Percentiles rank a stretch among this genome's conserved stretches.
These are phyloP conservation scores for Suillus plorans DNA, from an alignment of 768 basidiomycete genomes.

Conservation along the genomic window DNA sequence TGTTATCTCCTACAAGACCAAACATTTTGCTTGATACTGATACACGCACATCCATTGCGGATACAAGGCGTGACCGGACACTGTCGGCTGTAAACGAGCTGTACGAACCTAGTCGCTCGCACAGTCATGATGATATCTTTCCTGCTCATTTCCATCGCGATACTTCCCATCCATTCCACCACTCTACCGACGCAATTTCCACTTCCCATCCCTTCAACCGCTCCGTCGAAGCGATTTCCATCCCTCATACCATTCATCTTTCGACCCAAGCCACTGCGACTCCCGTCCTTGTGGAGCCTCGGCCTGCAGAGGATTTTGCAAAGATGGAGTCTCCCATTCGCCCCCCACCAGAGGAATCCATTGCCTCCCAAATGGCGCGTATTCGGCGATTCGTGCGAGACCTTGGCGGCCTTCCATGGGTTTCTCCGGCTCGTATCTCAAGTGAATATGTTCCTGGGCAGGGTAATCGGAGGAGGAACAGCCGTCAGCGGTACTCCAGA, in stretches of 20 bases:
- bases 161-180: not conserved
- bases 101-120: slow-evolving; percentile 2
- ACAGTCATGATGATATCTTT: not conserved
- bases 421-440: slow-evolving; percentile 44
- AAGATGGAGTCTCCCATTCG: slow-evolving; percentile 48
- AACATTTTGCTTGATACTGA: slow-evolving; percentile 2
- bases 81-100: not conserved
- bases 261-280: slow-evolving; percentile 25
- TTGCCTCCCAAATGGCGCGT: slow-evolving; percentile 36
- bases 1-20: not conserved
- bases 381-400: slow-evolving; percentile 36
- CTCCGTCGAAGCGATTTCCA: not conserved
- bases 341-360: slow-evolving; percentile 34
- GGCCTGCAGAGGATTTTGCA: slow-evolving; percentile 45
- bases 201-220: not conserved
- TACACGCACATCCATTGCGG: slow-evolving; percentile 5
- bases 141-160: not conserved
- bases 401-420: slow-evolving; percentile 48
- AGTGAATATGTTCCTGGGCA: slow-evolving; percentile 47
- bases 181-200: slow-evolving; percentile 1
- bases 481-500: slow-evolving; percentile 24
- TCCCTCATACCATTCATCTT: slow-evolving; percentile 7
- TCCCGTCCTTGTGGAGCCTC: slow-evolving; percentile 42
- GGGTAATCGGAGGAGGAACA: slow-evolving; percentile 27
- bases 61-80: slow-evolving; percentile 4